Evolutionary conservation across 148 eudicot genomes (phyloP).

Genomic region (Bassia scoparia): DNA sequence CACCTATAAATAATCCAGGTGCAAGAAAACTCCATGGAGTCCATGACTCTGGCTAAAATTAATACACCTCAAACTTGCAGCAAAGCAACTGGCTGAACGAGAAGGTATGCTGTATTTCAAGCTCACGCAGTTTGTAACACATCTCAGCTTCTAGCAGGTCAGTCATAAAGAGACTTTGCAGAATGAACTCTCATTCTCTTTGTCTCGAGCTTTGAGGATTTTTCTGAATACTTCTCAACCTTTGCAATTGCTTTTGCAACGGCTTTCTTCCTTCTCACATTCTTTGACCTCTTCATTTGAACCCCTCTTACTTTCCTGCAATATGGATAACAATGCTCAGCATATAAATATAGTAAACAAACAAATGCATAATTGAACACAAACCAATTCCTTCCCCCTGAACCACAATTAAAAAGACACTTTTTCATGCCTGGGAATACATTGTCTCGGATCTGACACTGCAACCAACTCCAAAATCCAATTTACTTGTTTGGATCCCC

Average conservation of each 20-base stretch:
- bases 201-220: conserved; percentile 52
- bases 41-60: background rate
- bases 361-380: no score
- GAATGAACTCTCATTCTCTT: conserved; percentile 58
- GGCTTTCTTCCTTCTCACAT: conserved; percentile 76
- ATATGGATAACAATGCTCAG: background rate
- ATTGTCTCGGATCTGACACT: no score
- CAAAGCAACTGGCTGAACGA: background rate
- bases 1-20: background rate
- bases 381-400: no score
- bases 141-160: conserved; percentile 17
- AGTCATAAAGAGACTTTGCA: conserved; percentile 76
- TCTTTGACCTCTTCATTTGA: conserved; percentile 89
- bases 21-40: background rate
- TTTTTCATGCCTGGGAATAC: no score
- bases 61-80: background rate
- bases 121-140: background rate
- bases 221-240: conserved; percentile 51
- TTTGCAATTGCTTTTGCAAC: conserved; percentile 73
- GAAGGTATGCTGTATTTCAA: background rate
- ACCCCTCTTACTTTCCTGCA: conserved; percentile 64
- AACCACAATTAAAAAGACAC: no score
- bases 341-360: no score
- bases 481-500: no score
- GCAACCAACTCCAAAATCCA: no score